Percentiles rank a stretch among this genome's conserved stretches.
Conservation (phyloP, 345 rosid genomes). For the Lepidium didymum region DNA sequence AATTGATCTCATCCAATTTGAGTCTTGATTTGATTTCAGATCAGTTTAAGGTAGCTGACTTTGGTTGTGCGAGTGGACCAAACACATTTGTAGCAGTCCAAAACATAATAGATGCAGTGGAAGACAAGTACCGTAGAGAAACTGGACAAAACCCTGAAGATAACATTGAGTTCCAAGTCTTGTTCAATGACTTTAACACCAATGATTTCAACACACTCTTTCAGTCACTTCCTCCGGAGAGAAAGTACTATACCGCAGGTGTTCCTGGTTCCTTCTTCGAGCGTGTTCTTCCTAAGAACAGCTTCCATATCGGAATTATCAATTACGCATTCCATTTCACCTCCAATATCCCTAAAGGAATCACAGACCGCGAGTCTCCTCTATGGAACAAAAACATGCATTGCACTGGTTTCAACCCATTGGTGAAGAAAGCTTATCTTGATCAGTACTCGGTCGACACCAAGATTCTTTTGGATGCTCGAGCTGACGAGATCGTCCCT, state of each 20-base stretch:
- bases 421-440: slow-evolving; percentile 30
- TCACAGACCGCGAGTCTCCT: slow-evolving; percentile 22
- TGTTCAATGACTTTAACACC: slow-evolving; percentile 27
- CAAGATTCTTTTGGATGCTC: slow-evolving; percentile 19
- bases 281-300: slow-evolving; percentile 32
- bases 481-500: slow-evolving; percentile 29
- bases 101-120: slow-evolving; percentile 10
- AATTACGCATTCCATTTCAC: slow-evolving; percentile 38
- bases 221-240: slow-evolving; percentile 22
- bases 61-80: slow-evolving; percentile 28
- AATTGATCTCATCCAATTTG: not conserved
- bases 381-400: slow-evolving; percentile 40
- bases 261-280: slow-evolving; percentile 35
- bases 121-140: slow-evolving; percentile 4
- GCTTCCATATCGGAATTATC: slow-evolving; percentile 29
- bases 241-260: slow-evolving; percentile 24
- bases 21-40: not conserved
- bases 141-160: not conserved
- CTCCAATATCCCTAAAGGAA: slow-evolving; percentile 19
- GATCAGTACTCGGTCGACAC: slow-evolving; percentile 30
- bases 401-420: slow-evolving; percentile 20
- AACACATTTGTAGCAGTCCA: slow-evolving; percentile 18
- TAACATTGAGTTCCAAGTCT: slow-evolving; percentile 26
- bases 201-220: slow-evolving; percentile 64
- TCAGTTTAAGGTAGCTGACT: slow-evolving; percentile 4